Conservation (phyloP, 225 moss, liverwort and hornwort species). For the Lunularia cruciata region DNA sequence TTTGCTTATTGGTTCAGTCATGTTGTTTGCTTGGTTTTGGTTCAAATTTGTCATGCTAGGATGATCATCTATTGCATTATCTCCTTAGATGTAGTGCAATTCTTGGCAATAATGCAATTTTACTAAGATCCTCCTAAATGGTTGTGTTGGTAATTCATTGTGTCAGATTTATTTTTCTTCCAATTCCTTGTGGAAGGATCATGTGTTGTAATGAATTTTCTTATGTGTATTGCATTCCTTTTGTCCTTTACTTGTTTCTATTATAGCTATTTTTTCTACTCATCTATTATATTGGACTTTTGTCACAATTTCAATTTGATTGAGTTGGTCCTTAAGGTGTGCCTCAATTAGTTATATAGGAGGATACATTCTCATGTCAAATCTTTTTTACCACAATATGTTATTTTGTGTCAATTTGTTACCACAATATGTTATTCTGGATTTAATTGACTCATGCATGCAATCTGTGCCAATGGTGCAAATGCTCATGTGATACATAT, state of each 20-base stretch:
- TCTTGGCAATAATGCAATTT: neutral
- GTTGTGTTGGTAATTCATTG: neutral
- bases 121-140: neutral
- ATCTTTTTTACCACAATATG: slow-evolving; percentile 72
- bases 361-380: slow-evolving; percentile 68
- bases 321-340: neutral
- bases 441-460: too few species aligned
- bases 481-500: too few species aligned
- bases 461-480: too few species aligned
- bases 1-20: neutral
- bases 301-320: too few species aligned
- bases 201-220: too few species aligned
- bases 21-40: too few species aligned
- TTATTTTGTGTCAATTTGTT: too few species aligned
- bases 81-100: neutral
- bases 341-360: slow-evolving; percentile 31
- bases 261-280: too few species aligned
- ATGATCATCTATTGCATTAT: neutral
- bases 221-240: too few species aligned
- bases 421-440: slow-evolving; percentile 70
- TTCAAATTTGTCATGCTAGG: too few species aligned
- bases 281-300: too few species aligned
- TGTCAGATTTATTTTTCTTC: neutral
- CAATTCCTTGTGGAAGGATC: neutral
- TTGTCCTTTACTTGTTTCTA: too few species aligned